Evolutionary conservation across 345 rosid species (phyloP), one percentile per base, ranked within the genome.

Genomic region (Murraya paniculata): DNA sequence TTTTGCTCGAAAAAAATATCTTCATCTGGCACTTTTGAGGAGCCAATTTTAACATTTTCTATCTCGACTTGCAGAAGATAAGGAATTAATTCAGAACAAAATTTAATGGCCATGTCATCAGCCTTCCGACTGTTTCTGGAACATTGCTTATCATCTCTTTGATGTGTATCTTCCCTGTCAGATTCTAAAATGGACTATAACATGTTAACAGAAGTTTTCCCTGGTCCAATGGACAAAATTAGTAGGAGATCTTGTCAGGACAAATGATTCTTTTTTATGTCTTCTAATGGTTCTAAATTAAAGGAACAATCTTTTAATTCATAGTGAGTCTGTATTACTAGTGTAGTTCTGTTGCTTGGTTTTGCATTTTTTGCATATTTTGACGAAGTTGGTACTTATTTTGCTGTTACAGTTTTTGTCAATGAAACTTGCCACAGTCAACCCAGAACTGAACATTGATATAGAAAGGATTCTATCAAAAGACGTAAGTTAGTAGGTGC

Each of bases 381-480:
- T 25, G 64, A 59, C 8, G 56, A 25, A 18, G 38, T 57, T 31
- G 80, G 56, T 66, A 27, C 22, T 36, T 78, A 57, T 28, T 21
- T 78, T 70, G 59, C 35, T 69, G 64, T 69, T 83, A 84, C 90
- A 95, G 99, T 95, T 95, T 81, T 81, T 95, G 81, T 93, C 98
- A 4, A 95, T 95, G 99, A 95, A 93, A 87, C 99, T 95, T n/a
- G 90, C 99, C 25, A 90, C 99, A 28, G 97, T 93, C 72, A 91
- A 91, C 80, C 98, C 99, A 21, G 99, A 91, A 76, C 55, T 91
- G 78, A 86, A 87, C 84, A 69, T 87, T 56, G 96, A 91, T 75
- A 74, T 90, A 60, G 97, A 93, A 85, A 90, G 92, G 85, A 72
- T 91, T 80, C 88, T 92, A 1, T 87, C 97, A 8, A 91, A 89